Base-by-base conservation (phyloP, 345 rosid species). In the Syzygium oleosum region DNA sequence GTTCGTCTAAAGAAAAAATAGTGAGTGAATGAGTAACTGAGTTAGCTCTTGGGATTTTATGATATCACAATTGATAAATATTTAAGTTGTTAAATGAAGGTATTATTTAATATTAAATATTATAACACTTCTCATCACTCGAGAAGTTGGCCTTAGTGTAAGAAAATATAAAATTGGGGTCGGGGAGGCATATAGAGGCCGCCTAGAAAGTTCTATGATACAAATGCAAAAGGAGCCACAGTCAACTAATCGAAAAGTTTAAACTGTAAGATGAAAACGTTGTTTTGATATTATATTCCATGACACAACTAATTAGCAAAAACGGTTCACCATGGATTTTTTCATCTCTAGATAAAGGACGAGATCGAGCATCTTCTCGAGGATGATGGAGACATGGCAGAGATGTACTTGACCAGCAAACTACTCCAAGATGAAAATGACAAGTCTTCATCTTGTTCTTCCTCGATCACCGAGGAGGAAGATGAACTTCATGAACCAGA, bases 341-440 rank as follows among this genome's bases (percentile, higher is more conserved):
- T 25, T 27, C 12, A 31, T n/a, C 31, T 13, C 34, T 89, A 92
- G 92, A 92, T 92, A 54, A 92, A 91, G 89, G 92, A 90, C 68
- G 92, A 91, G 91, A 91, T 92, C 49, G 93, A 92, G 87, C 91
- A 91, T 84, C 91, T 92, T 54, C 90, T 92, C 90, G 92, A 92
- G 85, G 91, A 92, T 86, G 92, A 91, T 61, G 91, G 89, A 51
- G 93, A 91, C 87, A 92, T 92, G 93, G 91, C 91, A 23, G 93
- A 92, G 88, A 87, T 92, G 93, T 92, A 88, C 77, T 91, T 92
- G 43, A 91, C 89, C 27, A 89, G 91, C 77, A 92, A 92, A 90
- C 38, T 17, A 43, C 65, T 55, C 25, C 84, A 54, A 77, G 55
- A 22, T 41, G 84, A 87, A n/a, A 25, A 55, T 9, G 53, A 15